Evolutionary conservation across 2,329 filamentous ascomycete genomes (phyloP), one percentile per base, ranked within the genome.

Genomic region (Dichotomopilus funicola): DNA sequence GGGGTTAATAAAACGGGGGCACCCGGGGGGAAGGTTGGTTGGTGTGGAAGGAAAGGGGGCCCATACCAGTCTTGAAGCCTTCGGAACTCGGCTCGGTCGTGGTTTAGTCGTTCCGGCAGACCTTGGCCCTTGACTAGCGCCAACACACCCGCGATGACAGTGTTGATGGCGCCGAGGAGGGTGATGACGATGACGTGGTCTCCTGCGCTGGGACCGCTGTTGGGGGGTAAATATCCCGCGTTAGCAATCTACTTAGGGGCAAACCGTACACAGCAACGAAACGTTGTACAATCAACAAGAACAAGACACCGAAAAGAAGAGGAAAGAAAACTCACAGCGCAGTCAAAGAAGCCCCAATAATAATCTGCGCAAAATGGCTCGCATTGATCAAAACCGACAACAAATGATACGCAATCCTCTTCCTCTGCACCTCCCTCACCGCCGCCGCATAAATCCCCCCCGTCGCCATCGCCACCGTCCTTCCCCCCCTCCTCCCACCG

Each of bases 121-220:
- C 77, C 78, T 43, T 77, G 76, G 4, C 77, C 75, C 63, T 78
- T 79, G 47, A 80, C 64, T 6, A 80, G 74, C 0, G 82, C 82
- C 19, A 87, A 68, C 1, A 84, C 69, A 12, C 85, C 83, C 1
- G 84, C 84, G 5, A 86, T 73, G 3, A 83, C 68, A 2, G 82
- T 85, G 63, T 87, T 87, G 9, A 81, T 66, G 1, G 82, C 82
- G 3, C 85, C 83, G 1, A 87, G 70, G 0, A 80, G 67, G 8
- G 80, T 82, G 65, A 87, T 80, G 11, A 64, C 48, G 19, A 75
- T 71, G 13, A 79, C 67, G 59, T 85, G 76, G 12, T 76, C 70
- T 2, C 78, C 72, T 12, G 76, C 71, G 0, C 65, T 64, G 0
- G 77, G 70, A 0, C 77, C 76, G n/a, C 60, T 61, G 11, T 44